phyloP scores from a whole-genome alignment of 345 rosid genomes.

The Gossypium thurberi region DNA sequence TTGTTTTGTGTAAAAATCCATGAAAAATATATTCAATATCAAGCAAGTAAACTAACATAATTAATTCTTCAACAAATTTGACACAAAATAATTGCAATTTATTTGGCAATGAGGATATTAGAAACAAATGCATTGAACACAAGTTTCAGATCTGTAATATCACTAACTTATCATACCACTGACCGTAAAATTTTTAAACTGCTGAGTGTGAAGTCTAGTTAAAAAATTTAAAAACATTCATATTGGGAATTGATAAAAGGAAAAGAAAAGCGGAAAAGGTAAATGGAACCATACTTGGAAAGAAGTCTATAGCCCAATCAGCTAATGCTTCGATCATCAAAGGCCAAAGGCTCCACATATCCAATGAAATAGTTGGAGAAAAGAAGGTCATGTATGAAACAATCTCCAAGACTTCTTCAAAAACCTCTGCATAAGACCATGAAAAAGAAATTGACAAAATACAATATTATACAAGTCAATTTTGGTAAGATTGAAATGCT shows the following conservation, averaged over 20 bases:
- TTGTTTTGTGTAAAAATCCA: background rate
- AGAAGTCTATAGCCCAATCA: constrained; percentile 98
- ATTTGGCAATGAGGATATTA: background rate
- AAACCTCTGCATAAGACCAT: constrained; percentile 69
- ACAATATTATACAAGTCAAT: constrained; percentile 2
- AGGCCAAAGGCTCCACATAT: constrained; percentile 99
- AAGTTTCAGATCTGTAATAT: background rate
- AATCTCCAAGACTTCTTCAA: constrained; percentile 98
- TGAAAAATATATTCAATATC: background rate
- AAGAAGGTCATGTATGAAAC: constrained; percentile 98
- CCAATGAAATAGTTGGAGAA: constrained; percentile 83
- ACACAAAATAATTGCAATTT: background rate
- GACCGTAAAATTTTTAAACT: background rate
- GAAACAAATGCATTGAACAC: background rate
- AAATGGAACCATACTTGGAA: constrained; percentile 51
- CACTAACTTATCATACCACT: background rate
- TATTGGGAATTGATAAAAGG: background rate
- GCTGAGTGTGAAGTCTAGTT: background rate
- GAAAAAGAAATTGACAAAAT: background rate
- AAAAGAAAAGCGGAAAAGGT: background rate
- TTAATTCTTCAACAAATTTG: background rate
- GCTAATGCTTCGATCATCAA: constrained; percentile 86
- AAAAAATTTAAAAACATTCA: background rate
- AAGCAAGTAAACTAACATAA: background rate
- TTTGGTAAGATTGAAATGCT: background rate